A percentile compares a stretch with the other conserved stretches of the same genome.
phyloP scores from a whole-genome alignment of 441 rosid genomes.

The Croton laevigatus region DNA sequence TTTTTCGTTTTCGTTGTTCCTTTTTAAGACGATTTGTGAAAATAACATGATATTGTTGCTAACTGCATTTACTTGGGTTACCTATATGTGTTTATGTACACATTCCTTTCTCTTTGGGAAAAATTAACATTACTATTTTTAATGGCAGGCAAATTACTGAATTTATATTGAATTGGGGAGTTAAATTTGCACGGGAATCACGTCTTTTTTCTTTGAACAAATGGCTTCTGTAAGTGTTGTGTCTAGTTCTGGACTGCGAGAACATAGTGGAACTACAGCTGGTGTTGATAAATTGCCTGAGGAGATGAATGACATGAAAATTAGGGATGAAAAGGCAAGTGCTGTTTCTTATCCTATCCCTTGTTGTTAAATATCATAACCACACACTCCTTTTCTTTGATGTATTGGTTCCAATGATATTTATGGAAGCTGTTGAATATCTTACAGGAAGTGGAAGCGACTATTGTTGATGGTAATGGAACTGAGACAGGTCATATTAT shows the following conservation, averaged over 20 bases:
- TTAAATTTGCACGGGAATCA: constrained; percentile 27
- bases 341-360: neutral
- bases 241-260: constrained; percentile 52
- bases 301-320: constrained; percentile 91
- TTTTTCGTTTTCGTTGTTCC: neutral
- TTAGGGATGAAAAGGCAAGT: constrained; percentile 79
- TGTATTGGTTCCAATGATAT: neutral
- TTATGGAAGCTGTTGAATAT: constrained; percentile 17
- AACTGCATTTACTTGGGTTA: neutral
- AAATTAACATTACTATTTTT: neutral
- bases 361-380: neutral
- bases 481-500: constrained; percentile 71
- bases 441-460: constrained; percentile 62
- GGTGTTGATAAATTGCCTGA: constrained; percentile 77
- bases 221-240: constrained; percentile 70
- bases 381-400: neutral
- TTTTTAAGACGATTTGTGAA: neutral
- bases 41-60: neutral
- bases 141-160: constrained; percentile 31
- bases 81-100: neutral
- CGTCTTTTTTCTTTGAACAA: constrained; percentile 13
- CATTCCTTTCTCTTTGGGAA: neutral
- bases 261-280: constrained; percentile 41
- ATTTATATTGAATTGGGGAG: constrained; percentile 29
- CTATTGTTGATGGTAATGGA: constrained; percentile 58